Conservation (phyloP, 108 stramenopile genomes). For the Pseudonitzschia multistriata region DNA sequence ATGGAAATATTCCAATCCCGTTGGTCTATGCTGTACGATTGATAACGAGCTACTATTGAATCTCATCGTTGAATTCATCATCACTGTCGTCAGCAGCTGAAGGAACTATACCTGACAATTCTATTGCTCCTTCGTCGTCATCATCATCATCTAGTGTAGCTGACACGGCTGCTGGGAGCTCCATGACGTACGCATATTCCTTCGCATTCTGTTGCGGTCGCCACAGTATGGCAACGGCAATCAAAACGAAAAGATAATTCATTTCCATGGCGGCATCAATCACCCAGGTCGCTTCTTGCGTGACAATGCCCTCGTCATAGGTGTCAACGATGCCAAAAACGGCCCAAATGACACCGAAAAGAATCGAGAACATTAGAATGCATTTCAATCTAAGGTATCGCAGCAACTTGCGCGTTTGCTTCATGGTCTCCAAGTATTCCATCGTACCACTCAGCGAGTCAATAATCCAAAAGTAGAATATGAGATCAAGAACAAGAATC, state of each 20-base stretch:
- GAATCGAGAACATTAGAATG: constrained; percentile 74
- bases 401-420: constrained; percentile 67
- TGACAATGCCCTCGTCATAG: constrained; percentile 62
- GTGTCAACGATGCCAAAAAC: constrained; percentile 79
- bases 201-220: constrained; percentile 77
- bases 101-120: constrained; percentile 32
- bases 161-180: constrained; percentile 49
- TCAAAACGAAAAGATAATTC: constrained; percentile 75
- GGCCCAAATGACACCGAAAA: constrained; percentile 76
- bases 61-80: constrained; percentile 31
- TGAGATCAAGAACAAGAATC: constrained; percentile 61
- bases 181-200: constrained; percentile 88
- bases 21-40: background rate
- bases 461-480: constrained; percentile 84
- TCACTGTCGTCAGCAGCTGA: constrained; percentile 38
- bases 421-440: constrained; percentile 84
- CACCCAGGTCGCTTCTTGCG: constrained; percentile 48
- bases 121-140: constrained; percentile 36
- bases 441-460: constrained; percentile 78
- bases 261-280: constrained; percentile 72
- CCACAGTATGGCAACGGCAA: constrained; percentile 74
- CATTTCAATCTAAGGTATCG: constrained; percentile 76
- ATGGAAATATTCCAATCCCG: background rate
- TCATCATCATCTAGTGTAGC: constrained; percentile 57
- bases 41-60: background rate